Conservation (phyloP, 2,329 filamentous ascomycete genomes). For the Fusarium foetens region DNA sequence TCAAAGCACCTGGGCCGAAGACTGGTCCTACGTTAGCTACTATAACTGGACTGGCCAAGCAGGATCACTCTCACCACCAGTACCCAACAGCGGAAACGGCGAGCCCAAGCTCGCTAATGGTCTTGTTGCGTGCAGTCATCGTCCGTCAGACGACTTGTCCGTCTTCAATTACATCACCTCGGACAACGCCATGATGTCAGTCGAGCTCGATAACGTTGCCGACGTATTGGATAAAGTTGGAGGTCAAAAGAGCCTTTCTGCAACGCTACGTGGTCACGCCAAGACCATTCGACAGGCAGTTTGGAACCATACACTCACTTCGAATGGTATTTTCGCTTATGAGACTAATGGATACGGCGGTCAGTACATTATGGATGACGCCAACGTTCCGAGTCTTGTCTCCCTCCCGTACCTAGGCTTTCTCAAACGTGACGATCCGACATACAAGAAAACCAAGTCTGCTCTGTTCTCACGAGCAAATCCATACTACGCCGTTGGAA, state of each 20-base stretch:
- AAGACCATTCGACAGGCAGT: conserved; percentile 5
- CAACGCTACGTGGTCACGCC: background rate
- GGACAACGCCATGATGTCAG: conserved; percentile 28
- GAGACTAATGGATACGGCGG: conserved; percentile 26
- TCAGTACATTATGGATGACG: conserved; percentile 32
- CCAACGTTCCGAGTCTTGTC: conserved; percentile 19
- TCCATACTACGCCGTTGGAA: conserved; percentile 12
- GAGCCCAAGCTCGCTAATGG: conserved; percentile 22
- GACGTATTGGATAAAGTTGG: background rate
- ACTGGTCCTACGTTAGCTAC: conserved; percentile 24
- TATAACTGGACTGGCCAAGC: conserved; percentile 26
- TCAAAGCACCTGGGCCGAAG: conserved; percentile 20
- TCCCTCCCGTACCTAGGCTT: conserved; percentile 17
- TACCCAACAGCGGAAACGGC: conserved; percentile 16
- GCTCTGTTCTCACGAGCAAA: conserved; percentile 13
- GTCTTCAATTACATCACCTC: conserved; percentile 30
- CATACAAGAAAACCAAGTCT: conserved; percentile 14
- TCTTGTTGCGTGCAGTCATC: conserved; percentile 15
- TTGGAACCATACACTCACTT: conserved; percentile 14
- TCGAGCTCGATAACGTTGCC: conserved; percentile 16
- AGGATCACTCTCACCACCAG: conserved; percentile 16
- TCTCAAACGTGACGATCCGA: conserved; percentile 1
- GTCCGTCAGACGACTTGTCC: conserved; percentile 11
- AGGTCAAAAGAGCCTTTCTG: background rate
- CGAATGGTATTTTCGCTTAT: conserved; percentile 14